A percentile compares a stretch with the other conserved stretches of the same genome.
Conservation (phyloP, 2,329 filamentous ascomycete species). For the Cercospora janseana region DNA sequence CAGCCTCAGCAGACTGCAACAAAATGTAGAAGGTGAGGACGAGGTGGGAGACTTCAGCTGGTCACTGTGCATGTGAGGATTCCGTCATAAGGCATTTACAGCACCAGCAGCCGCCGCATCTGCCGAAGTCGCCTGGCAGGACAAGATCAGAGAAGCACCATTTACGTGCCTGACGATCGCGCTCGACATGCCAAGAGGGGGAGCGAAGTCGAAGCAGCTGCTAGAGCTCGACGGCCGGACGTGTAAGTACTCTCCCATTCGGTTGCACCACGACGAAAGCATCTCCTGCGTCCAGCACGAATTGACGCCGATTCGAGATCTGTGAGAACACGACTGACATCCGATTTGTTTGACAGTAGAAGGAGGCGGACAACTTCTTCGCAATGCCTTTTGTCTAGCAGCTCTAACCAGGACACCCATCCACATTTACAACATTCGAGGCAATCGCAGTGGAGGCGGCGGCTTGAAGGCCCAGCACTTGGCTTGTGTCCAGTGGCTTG, state of each 20-base stretch:
- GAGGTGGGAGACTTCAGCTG: too few relatives aligned
- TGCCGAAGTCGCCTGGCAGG: too few relatives aligned
- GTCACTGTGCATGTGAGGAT: too few relatives aligned
- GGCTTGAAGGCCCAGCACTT: constrained; percentile 60
- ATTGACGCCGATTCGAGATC: background rate
- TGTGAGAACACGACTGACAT: too few relatives aligned
- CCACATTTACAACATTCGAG: constrained; percentile 54
- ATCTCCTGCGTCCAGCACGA: constrained; percentile 41
- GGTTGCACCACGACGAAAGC: constrained; percentile 49
- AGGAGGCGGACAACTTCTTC: constrained; percentile 61
- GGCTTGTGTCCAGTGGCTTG: constrained; percentile 55
- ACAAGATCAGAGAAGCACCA: background rate
- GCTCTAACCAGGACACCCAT: constrained; percentile 53
- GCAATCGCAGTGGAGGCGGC: constrained; percentile 50
- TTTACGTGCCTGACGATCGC: background rate
- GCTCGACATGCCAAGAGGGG: constrained; percentile 1
- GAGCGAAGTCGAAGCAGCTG: constrained; percentile 9
- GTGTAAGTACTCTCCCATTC: background rate
- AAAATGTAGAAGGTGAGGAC: too few relatives aligned
- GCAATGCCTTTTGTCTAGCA: constrained; percentile 56
- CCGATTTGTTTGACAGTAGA: too few relatives aligned
- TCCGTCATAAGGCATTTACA: too few relatives aligned
- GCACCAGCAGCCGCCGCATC: too few relatives aligned
- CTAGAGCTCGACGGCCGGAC: constrained; percentile 39
- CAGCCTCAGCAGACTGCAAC: too few relatives aligned